These are phyloP conservation scores for Leishmania braziliensis DNA, from an alignment of 208 protist species.

Conservation along the genomic window DNA sequence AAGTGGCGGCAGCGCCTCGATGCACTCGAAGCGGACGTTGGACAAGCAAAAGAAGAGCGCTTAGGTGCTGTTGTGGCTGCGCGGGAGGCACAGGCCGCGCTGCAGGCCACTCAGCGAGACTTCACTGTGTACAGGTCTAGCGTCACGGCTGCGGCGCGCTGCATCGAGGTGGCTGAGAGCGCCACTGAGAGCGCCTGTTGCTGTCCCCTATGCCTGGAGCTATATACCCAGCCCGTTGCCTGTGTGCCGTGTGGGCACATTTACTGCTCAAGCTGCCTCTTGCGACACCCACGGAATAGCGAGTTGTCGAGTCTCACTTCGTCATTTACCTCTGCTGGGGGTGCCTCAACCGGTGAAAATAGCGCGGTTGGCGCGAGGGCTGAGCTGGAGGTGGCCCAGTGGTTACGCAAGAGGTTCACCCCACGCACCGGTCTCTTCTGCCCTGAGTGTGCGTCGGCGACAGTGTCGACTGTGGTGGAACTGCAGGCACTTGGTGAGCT, in stretches of 20 bases:
- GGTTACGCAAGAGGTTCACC: background rate
- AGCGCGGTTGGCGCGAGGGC: background rate
- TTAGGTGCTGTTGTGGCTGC: slow-evolving; percentile 9
- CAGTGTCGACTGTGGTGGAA: slow-evolving; percentile 22
- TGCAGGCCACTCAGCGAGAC: slow-evolving; percentile 4
- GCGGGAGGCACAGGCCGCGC: slow-evolving; percentile 6
- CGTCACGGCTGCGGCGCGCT: slow-evolving; percentile 42
- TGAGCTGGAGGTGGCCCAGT: slow-evolving; percentile 20
- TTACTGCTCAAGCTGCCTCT: slow-evolving; percentile 71
- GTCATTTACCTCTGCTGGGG: background rate
- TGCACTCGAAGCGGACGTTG: slow-evolving; percentile 2
- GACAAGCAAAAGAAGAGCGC: background rate
- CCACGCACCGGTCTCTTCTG: slow-evolving; percentile 30
- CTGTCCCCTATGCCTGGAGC: slow-evolving; percentile 72
- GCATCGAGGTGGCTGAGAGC: slow-evolving; percentile 73
- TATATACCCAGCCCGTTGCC: slow-evolving; percentile 54
- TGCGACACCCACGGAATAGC: slow-evolving; percentile 53
- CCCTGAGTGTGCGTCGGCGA: slow-evolving; percentile 39
- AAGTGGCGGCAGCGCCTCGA: background rate
- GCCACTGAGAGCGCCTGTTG: slow-evolving; percentile 76
- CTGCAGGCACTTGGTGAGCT: slow-evolving; percentile 9
- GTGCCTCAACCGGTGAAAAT: background rate
- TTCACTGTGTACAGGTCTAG: slow-evolving; percentile 20
- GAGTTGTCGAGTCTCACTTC: slow-evolving; percentile 12
- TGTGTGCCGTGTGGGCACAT: slow-evolving; percentile 91